Conservation (phyloP, 306 rosid genomes). For the Senna siamea region DNA sequence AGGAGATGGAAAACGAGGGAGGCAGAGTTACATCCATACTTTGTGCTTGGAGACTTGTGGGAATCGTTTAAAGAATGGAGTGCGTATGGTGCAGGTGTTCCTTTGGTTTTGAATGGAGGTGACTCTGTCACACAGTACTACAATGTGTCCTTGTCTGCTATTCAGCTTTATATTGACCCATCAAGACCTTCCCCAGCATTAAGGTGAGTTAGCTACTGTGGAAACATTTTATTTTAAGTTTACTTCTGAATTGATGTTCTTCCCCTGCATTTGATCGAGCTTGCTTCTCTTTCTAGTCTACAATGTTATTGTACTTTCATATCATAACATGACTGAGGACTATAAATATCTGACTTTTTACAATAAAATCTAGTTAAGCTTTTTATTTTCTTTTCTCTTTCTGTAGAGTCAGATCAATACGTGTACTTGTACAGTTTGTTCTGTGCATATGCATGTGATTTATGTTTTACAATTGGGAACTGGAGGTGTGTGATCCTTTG, state of each 20-base stretch:
- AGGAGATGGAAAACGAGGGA: constrained; percentile 63
- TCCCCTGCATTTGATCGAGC: background rate
- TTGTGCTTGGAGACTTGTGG: constrained; percentile 88
- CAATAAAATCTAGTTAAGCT: background rate
- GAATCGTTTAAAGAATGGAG: constrained; percentile 91
- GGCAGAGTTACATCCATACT: constrained; percentile 67
- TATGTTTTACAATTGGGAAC: no score
- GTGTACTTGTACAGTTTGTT: no score
- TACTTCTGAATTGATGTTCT: background rate
- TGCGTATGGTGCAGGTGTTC: constrained; percentile 87
- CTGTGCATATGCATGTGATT: no score
- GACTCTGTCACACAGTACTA: constrained; percentile 88
- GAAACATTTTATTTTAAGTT: constrained; percentile 14
- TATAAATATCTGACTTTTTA: constrained; percentile 8
- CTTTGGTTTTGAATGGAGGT: constrained; percentile 73
- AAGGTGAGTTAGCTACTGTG: constrained; percentile 49
- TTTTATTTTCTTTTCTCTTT: background rate
- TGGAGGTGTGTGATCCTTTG: no score
- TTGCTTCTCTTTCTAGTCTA: background rate
- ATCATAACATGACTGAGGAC: background rate
- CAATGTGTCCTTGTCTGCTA: constrained; percentile 85
- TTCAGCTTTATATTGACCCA: constrained; percentile 82
- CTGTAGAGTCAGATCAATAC: no score
- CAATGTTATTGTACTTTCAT: background rate
- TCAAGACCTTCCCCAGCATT: constrained; percentile 58